These are phyloP conservation scores for Volutella citrinella DNA, from an alignment of 2,329 filamentous ascomycete species.

Conservation along the genomic window DNA sequence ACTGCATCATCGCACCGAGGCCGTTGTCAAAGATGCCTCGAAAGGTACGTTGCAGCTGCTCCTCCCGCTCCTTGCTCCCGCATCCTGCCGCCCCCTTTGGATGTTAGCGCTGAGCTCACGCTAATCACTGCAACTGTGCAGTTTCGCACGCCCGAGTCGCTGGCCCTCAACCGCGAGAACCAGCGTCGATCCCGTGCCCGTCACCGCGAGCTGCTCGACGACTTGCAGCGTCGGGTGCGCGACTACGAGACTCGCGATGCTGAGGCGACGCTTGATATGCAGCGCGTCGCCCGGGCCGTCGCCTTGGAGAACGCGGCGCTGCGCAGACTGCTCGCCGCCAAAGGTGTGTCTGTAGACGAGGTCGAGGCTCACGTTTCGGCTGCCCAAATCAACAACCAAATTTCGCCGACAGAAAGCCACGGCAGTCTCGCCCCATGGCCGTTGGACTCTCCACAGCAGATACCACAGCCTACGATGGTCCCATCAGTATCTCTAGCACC, in stretches of 20 bases:
- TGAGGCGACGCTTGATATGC: slow-evolving; percentile 45
- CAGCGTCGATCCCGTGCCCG: slow-evolving; percentile 46
- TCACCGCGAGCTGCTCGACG: slow-evolving; percentile 40
- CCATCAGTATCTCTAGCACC: no score
- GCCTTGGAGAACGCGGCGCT: slow-evolving; percentile 40
- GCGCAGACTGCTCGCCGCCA: slow-evolving; percentile 23
- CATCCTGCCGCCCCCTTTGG: no score
- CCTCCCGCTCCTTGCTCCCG: no score
- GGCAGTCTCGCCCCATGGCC: no score
- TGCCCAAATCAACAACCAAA: slow-evolving; percentile 1
- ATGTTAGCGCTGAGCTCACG: no score
- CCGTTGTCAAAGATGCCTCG: no score
- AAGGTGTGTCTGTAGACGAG: slow-evolving; percentile 17
- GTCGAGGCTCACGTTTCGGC: slow-evolving; percentile 19
- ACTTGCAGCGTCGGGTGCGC: slow-evolving; percentile 39
- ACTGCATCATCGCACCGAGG: no score
- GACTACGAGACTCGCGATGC: slow-evolving; percentile 40
- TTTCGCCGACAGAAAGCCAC: no score
- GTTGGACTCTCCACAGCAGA: no score
- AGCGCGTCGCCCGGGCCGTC: slow-evolving; percentile 43
- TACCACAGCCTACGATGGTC: no score
- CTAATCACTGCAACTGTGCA: no score
- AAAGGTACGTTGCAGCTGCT: no score
- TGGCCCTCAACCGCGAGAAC: slow-evolving; percentile 37
- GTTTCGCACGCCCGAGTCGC: slow-evolving; percentile 24